phyloP scores from a whole-genome alignment of 2,329 filamentous ascomycete species.

The Beauveria sp. region DNA sequence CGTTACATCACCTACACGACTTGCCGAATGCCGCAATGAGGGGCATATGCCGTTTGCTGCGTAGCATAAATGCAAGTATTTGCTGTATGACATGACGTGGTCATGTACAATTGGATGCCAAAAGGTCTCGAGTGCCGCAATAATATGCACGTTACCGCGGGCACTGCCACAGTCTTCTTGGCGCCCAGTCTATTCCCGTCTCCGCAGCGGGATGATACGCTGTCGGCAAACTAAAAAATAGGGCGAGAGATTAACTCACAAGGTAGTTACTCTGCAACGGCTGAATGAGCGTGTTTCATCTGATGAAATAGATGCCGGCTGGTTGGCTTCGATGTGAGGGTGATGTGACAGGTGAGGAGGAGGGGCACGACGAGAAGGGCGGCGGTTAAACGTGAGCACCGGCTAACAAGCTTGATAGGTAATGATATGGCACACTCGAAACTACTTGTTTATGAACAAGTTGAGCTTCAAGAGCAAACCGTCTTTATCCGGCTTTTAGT shows the following conservation, averaged over 20 bases:
- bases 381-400: background rate
- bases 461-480: background rate
- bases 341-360: background rate
- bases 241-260: background rate
- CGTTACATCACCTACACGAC: background rate
- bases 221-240: background rate
- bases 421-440: too few relatives aligned
- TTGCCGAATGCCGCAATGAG: background rate
- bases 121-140: background rate
- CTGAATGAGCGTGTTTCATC: background rate
- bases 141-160: conserved; percentile 1
- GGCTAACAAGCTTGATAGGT: background rate
- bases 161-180: conserved; percentile 4
- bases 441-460: background rate
- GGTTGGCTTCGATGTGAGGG: background rate
- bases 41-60: background rate
- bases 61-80: background rate
- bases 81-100: background rate
- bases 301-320: background rate
- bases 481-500: background rate
- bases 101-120: background rate
- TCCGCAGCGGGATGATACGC: background rate
- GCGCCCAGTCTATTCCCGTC: background rate
- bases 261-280: background rate
- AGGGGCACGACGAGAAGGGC: background rate